A percentile compares a stretch with the other conserved stretches of the same genome.
phyloP scores from a whole-genome alignment of 257 asterid species.

The Penstemon barbatus region DNA sequence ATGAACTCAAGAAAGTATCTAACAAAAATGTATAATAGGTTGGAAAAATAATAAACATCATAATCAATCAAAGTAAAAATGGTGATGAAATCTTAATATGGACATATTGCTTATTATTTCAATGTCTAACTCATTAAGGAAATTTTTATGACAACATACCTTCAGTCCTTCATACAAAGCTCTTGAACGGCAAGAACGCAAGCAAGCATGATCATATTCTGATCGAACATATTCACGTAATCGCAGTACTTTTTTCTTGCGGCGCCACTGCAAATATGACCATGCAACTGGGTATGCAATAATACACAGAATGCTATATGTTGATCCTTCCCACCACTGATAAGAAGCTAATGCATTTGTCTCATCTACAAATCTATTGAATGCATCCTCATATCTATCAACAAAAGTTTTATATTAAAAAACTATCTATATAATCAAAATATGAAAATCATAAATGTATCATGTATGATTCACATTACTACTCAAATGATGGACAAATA shows the following conservation, averaged over 20 bases:
- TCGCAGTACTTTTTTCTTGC: constrained; percentile 69
- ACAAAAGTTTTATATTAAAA: constrained; percentile 18
- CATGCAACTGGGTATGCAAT: constrained; percentile 81
- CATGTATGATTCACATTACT: not conserved
- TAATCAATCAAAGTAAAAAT: not conserved
- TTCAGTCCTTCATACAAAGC: constrained; percentile 92
- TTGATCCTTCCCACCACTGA: constrained; percentile 97
- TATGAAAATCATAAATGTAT: not conserved
- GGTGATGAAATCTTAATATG: not conserved
- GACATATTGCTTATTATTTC: not conserved
- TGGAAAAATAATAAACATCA: too few relatives aligned
- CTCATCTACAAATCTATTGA: constrained; percentile 83
- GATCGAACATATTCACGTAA: constrained; percentile 93
- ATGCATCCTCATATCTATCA: constrained; percentile 87
- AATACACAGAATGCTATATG: constrained; percentile 60
- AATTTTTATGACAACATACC: constrained; percentile 41
- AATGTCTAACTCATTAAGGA: constrained; percentile 12
- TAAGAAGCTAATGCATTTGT: constrained; percentile 76
- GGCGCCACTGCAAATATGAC: constrained; percentile 88
- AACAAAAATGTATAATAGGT: too few relatives aligned
- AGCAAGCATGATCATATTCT: constrained; percentile 93
- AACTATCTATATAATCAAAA: constrained; percentile 13
- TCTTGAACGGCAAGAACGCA: constrained; percentile 92
- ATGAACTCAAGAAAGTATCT: too few relatives aligned
- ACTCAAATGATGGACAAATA: constrained; percentile 2